These are phyloP conservation scores for Colletotrichum euphorbiae DNA, from an alignment of 2,329 filamentous ascomycete species.

Conservation along the genomic window DNA sequence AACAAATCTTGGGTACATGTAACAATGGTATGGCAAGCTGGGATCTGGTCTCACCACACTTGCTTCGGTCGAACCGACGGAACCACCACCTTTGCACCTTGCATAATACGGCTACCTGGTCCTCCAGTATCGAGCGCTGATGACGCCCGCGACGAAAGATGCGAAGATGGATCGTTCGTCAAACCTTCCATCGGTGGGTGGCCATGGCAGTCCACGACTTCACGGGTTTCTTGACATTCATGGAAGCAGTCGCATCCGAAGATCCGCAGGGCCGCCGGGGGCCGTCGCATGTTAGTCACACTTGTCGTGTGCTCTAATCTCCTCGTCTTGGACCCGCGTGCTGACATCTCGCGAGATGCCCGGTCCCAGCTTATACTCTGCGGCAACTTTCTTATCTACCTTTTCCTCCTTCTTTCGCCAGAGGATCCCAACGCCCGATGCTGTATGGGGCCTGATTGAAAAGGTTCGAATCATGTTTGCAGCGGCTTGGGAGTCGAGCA, in stretches of 20 bases:
- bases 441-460: conserved; percentile 52
- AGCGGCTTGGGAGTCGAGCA: conserved; percentile 48
- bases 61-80: conserved; percentile 14
- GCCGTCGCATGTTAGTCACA: conserved; percentile 51
- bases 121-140: conserved; percentile 57
- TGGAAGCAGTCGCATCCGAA: conserved; percentile 49
- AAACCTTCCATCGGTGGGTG: conserved; percentile 51
- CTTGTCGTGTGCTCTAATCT: background rate
- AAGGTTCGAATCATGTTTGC: conserved; percentile 52
- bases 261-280: conserved; percentile 58
- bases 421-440: conserved; percentile 49
- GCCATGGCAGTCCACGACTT: conserved; percentile 50
- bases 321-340: background rate
- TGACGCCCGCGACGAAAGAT: conserved; percentile 57
- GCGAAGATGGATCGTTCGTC: conserved; percentile 53
- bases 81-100: conserved; percentile 52
- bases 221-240: conserved; percentile 52
- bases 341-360: conserved; percentile 42
- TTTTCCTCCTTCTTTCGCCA: conserved; percentile 56
- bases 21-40: conserved; percentile 40
- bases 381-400: conserved; percentile 61
- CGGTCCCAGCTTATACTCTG: conserved; percentile 60
- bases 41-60: background rate
- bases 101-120: conserved; percentile 56
- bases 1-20: conserved; percentile 33